Base-by-base conservation (phyloP, 2,329 filamentous ascomycete species). In the Trichoderma koningiopsis region DNA sequence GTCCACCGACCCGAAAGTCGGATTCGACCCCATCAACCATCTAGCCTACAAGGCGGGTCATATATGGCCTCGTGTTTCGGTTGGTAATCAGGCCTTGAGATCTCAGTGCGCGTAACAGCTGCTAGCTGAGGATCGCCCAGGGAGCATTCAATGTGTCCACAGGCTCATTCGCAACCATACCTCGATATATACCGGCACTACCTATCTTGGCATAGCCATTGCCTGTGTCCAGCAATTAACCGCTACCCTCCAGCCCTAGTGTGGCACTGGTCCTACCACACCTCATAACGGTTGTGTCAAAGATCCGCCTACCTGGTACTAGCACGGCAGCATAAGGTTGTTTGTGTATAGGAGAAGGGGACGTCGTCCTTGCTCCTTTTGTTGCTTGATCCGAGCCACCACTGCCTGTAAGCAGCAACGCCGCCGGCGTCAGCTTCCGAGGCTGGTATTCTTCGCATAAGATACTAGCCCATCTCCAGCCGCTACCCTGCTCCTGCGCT, bases 1-100 rank as follows among this genome's bases (percentile, higher is more conserved):
- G 43, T 55, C 68, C 63, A 60, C 63, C 53, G 47, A 43, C 55
- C 60, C 68, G 68, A 70, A 70, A 68, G 68, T 68, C 68, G 68
- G 68, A 64, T 70, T 70, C 68, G 63, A 57, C 68, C 57, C 63
- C 68, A 66, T 66, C 33, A 11, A 33, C 33, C 33, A 33, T 53
- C 7, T 24, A 66, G 57, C 53, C 62, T 52, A 33, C 52, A 64
- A 47, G 52, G 67, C 57, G 59, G 52, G 49, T 57, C 47, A 40
- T 58, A 58, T 29, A 22, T n/a, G 22, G 33, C 55, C 52, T 66
- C 53, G 63, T 47, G 19, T 47, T 47, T 47, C 27, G 53, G 55
- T 66, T 66, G 33, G 55, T 66, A 49, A 66, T 66, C 33, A 33
- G 22, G 33, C 40, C 11, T 55, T 22, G 55, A 58, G 63, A 66